Evolutionary conservation across 2,329 filamentous ascomycete genomes (phyloP), one percentile per base, ranked within the genome.

Genomic region (Aspergillus jensenii): DNA sequence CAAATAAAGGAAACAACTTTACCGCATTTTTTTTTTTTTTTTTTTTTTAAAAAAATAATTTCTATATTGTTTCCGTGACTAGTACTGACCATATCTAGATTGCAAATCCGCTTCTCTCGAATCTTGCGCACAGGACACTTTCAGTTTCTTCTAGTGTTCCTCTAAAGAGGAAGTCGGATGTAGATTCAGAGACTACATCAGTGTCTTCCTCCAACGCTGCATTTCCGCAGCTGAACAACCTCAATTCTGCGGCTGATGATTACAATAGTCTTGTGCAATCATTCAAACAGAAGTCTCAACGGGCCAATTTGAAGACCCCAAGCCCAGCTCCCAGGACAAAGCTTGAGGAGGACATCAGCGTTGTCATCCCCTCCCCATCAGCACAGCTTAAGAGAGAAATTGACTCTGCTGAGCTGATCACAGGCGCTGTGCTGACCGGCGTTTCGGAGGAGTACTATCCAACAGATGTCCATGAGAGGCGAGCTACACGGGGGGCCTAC

Each of bases 341-440:
- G 17, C n/a, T 50, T 40, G n/a, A 31, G 7, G 58, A 19, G 15
- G 17, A 49, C 3, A 11, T 67, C 15, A 63, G 58, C 15, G 68
- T 71, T 2, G 63, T 70, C 3, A 55, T 71, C 14, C 66, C 68
- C 1, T 66, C 67, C 7, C 67, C 68, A 1, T 67, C 68, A 2
- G 45, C 43, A 15, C 55, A 62, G n/a, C 59, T 65, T 8, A 58
- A 52, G 27, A 50, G 50, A 17, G 59, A 67, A 37, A 59, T 68
- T 15, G 55, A 57, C 9, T 46, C 55, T 40, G 57, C 63, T 0
- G 31, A 57, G 2, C 59, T 58, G 49, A 52, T 54, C 19, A 5
- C 47, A 21, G 9, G 23, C 45, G 35, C 9, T 12, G 46, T 59
- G 37, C 33, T 58, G 0, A 64, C 57, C 3, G 69, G 63, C 0